Evolutionary conservation across 192 early-diverging fungal species (phyloP), one percentile per base, ranked within the genome.

Genomic region (Rhizophagus prolifer): DNA sequence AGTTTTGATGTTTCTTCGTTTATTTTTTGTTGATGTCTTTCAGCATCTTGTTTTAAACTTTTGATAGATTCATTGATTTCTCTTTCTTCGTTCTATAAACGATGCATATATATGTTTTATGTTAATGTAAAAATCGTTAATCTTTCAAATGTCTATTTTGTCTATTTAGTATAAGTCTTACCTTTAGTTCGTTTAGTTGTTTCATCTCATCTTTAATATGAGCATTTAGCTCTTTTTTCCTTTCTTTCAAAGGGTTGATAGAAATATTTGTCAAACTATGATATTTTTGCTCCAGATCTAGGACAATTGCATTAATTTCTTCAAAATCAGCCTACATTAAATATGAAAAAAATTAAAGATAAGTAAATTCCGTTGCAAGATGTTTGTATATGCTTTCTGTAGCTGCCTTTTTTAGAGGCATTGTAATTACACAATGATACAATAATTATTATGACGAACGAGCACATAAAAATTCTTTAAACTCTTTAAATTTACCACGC

Each of bases 1-100:
- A 70, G 74, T 75, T 75, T 82, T 38, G 63, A 64, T 2, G 72
- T 70, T 54, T 89, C 89, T 9, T 84, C 85, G 2, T 74, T 84
- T 28, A 91, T 85, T 70, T 85, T 88, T 41, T 84, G 82, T 30
- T 87, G 85, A 60, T 89, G 77, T 23, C 82, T 60, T 21, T 80
- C 74, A 44, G 90, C 72, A 9, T 63, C 68, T 34, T 82, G 78
- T 64, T 79, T 84, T 7, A 71, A 34, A 4, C 79, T 28, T 46
- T 80, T 72, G 31, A 85, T 87, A 46, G 83, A 78, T 0, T 83
- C 79, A 61, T 85, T 84, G 6, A 84, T 84, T 58, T 87, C 83
- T 44, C 72, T 72, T 58, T 82, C 83, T 23, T 85, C 83, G n/a
- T 79, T 21, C 64, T 79, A 47, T 25, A 44, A 26, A 28, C 25